Evolutionary conservation across 352 stramenopile species (phyloP).

Genomic region (Albugo candida): DNA sequence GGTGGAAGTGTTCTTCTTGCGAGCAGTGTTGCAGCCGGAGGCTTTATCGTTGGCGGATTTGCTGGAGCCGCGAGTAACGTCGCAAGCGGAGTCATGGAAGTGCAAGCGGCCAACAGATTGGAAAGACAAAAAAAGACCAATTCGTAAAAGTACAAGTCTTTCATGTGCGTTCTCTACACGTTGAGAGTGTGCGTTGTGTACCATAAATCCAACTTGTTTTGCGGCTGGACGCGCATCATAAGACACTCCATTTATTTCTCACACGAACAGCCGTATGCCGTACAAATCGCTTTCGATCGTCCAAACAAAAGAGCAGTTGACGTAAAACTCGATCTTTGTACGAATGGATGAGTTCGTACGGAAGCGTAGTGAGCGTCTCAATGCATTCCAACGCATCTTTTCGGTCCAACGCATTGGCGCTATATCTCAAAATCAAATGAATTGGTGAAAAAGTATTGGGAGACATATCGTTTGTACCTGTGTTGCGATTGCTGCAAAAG

Average conservation of each 20-base stretch:
- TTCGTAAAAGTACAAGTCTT: too few relatives aligned
- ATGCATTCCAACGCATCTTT: conserved; percentile 59
- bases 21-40: conserved; percentile 51
- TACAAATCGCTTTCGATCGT: conserved; percentile 78
- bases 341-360: conserved; percentile 73
- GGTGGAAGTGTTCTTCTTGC: conserved; percentile 52
- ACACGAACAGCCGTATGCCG: conserved; percentile 73
- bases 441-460: background rate
- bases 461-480: conserved; percentile 21
- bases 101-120: conserved; percentile 17
- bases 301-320: conserved; percentile 47
- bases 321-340: conserved; percentile 73
- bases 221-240: conserved; percentile 14
- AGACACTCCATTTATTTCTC: conserved; percentile 80
- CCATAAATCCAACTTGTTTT: too few relatives aligned
- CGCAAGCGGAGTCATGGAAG: conserved; percentile 54
- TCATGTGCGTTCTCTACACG: too few relatives aligned
- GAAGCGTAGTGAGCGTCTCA: conserved; percentile 51
- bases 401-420: conserved; percentile 43
- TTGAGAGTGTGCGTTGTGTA: too few relatives aligned
- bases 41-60: conserved; percentile 65
- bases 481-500: conserved; percentile 66
- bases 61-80: conserved; percentile 66
- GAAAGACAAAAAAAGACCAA: background rate
- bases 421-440: background rate